Conservation (phyloP, 1,139 yeast species). For the Kodamaea derodonti region DNA sequence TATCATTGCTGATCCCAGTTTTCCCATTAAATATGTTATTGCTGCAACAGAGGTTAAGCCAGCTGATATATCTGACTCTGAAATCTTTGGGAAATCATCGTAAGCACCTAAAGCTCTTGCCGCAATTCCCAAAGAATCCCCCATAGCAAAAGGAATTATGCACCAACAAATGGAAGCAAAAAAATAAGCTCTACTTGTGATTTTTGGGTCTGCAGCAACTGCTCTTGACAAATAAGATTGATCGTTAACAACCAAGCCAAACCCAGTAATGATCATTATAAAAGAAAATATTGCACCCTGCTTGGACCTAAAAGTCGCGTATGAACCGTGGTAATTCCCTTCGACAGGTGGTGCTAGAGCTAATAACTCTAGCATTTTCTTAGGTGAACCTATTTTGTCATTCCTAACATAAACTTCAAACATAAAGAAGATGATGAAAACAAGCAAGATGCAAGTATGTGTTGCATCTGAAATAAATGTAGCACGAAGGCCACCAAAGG, state of each 20-base stretch:
- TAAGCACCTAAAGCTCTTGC: conserved; percentile 27
- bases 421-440: conserved; percentile 37
- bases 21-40: conserved; percentile 40
- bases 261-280: conserved; percentile 35
- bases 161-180: conserved; percentile 46
- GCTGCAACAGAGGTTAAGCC: conserved; percentile 44
- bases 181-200: conserved; percentile 37
- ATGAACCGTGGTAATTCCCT: conserved; percentile 45
- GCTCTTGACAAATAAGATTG: conserved; percentile 38
- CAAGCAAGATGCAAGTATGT: conserved; percentile 38
- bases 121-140: conserved; percentile 39
- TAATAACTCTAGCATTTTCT: conserved; percentile 43
- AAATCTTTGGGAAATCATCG: conserved; percentile 25
- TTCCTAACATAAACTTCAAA: conserved; percentile 40
- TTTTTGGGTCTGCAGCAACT: conserved; percentile 37
- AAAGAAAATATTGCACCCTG: conserved; percentile 36
- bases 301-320: conserved; percentile 42
- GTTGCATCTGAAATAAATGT: conserved; percentile 46
- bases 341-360: conserved; percentile 30
- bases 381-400: conserved; percentile 43
- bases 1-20: conserved; percentile 39
- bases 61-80: conserved; percentile 22
- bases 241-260: conserved; percentile 72
- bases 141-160: conserved; percentile 35
- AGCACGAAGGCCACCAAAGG: conserved; percentile 41